Evolutionary conservation across 2,329 filamentous ascomycete genomes (phyloP), one percentile per base, ranked within the genome.

Genomic region (Fusarium camptoceras): DNA sequence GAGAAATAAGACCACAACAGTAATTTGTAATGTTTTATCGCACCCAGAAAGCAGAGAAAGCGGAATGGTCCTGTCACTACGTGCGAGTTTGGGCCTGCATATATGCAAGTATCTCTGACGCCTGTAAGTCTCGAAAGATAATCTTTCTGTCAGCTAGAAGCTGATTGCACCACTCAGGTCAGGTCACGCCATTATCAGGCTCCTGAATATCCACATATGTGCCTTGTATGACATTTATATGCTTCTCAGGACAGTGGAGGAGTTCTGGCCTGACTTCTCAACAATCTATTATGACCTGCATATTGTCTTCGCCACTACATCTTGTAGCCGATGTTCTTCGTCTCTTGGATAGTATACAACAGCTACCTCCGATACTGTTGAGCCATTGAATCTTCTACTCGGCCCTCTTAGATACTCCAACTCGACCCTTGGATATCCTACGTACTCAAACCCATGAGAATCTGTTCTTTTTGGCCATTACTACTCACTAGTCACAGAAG

Each of bases 301-400:
- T 75, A 47, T 55, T 59, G 10, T 71, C 72, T 18, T 49, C 75
- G n/a, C 73, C 73, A 12, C 59, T 72, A 15, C 72, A 75, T 54
- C 44, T 75, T 15, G 30, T 72, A 15, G 68, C 70, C 51, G 70
- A 72, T 53, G 72, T 75, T 41, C 62, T 75, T 15, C 30, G 57
- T 11, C 44, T 71, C 34, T 55, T 75, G 48, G 57, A 59, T 8
- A 60, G 55, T 15, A 63, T 75, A 25, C 55, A 71, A 27, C 54
- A 66, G 10, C 62, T 75, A 1, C 72, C 66, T 51, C 37, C 57
- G 9, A 60, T 61, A 20, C 27, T 75, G 6, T 47, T 75, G 8
- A 75, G 72, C 56, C 60, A 73, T 47, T 69, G 59, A 47, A 49
- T 72, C 42, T 75, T 75, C 30, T 72, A 73, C 55, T 64, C 54